Conservation (phyloP, 108 stramenopile genomes). For the Hondaea fermentalgiana region DNA sequence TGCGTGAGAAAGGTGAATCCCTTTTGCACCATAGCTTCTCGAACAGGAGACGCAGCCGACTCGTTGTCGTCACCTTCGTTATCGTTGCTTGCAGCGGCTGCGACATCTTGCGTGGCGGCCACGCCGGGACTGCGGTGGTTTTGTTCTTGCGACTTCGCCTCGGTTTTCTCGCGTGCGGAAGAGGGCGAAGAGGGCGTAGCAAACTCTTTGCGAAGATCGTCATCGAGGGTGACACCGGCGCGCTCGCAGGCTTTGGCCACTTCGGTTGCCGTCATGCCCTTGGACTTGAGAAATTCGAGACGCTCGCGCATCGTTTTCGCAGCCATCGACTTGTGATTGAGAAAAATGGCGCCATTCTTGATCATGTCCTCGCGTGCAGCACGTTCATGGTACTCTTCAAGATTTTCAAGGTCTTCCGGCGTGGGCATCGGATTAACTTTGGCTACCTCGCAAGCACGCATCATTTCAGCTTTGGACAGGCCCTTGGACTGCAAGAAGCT, state of each 20-base stretch:
- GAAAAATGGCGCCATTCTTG: constrained; percentile 5
- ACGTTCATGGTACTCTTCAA: not conserved
- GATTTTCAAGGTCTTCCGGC: not conserved
- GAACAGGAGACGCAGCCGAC: not conserved
- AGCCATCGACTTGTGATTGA: not conserved
- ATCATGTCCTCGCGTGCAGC: not conserved
- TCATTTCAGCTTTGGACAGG: not conserved
- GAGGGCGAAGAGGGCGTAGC: not conserved
- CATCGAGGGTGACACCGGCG: not conserved
- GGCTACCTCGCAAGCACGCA: not conserved
- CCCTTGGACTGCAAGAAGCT: not conserved
- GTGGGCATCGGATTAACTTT: not conserved
- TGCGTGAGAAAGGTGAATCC: not conserved
- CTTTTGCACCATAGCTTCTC: not conserved
- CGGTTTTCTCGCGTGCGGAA: not conserved
- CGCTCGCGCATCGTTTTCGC: not conserved
- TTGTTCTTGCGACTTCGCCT: no score
- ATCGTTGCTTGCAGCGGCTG: not conserved
- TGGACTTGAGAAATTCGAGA: not conserved
- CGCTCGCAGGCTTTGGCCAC: not conserved
- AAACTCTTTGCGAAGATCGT: not conserved
- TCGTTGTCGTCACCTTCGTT: not conserved
- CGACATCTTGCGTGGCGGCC: not conserved
- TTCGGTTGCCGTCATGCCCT: not conserved
- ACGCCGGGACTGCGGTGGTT: not conserved